Evolutionary conservation across 164 flowering plant species (phyloP), one percentile per base, ranked within the genome.

Genomic region (Annona cherimola): DNA sequence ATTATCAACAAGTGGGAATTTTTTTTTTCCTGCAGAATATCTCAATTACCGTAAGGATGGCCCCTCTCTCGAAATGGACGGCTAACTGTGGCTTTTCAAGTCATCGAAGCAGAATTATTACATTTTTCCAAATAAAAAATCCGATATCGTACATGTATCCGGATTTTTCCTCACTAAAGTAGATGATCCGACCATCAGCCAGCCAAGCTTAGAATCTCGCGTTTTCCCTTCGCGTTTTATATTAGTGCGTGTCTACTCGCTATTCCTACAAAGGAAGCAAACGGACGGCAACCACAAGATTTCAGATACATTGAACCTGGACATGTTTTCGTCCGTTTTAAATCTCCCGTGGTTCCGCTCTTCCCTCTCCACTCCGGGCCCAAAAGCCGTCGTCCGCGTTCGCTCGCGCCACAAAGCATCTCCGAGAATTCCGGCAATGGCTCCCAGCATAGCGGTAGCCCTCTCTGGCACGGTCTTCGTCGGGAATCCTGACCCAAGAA

Each of bases 221-320:
- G 57, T 50, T 7, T 50, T 16, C 14, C 57, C 18, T 2, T 50
- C 57, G 18, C 57, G 57, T 16, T 50, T 50, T 11, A 50, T 9
- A 16, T 9, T 50, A 9, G 57, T 9, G 9, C 57, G 57, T 11
- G 14, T 50, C 14, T 16, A 50, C 57, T 50, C 14, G 14, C 0
- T 2, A 11, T 46, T 46, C 55, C 0, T 0, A 26, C 8, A 6
- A 46, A 46, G 54, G 12, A 46, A 2, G 55, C 7, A 46, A 46
- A 12, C 11, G 7, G 7, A 12, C 7, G 55, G 12, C 7, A 46
- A 46, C 12, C 55, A 46, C 55, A 46, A 0, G 14, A 9, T 6
- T 6, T 4, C 2, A 42, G 72, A 11, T 69, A 42, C 72, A 60
- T 69, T 60, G 72, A 60, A 69, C 19, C 65, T 69, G 72, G 72